Evolutionary conservation across 495 filamentous ascomycete genomes (phyloP).

Genomic region (Xylaria intraflava): DNA sequence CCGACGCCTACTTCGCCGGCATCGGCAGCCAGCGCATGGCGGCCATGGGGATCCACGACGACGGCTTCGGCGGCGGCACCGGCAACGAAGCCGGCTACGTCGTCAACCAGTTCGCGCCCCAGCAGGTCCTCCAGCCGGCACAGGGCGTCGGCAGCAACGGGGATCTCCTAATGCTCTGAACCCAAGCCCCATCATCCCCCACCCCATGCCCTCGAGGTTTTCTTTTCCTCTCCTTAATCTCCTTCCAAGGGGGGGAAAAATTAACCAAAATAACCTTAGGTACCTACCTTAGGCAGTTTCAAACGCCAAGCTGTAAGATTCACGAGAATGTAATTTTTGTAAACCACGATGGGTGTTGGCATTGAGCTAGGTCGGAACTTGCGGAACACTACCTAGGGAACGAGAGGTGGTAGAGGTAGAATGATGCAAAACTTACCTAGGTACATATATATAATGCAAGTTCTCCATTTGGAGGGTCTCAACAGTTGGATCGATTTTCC

Average conservation of each 20-base stretch:
- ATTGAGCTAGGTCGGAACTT: not conserved
- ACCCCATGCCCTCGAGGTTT: not conserved
- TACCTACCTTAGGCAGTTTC: no score
- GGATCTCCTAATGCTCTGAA: slow-evolving; percentile 50
- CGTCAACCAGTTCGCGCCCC: slow-evolving; percentile 60
- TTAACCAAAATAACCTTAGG: no score
- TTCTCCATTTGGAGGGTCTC: no score
- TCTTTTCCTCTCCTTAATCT: no score
- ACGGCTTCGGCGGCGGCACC: slow-evolving; percentile 43
- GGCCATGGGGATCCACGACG: slow-evolving; percentile 53
- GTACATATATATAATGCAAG: not conserved
- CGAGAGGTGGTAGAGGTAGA: no score
- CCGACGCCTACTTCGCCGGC: slow-evolving; percentile 78
- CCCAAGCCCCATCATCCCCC: not conserved
- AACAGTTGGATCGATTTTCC: no score
- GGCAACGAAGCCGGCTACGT: slow-evolving; percentile 48
- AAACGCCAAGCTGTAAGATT: not conserved
- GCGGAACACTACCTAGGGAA: no score
- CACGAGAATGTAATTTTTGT: not conserved
- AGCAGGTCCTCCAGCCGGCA: slow-evolving; percentile 51
- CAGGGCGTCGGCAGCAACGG: slow-evolving; percentile 45
- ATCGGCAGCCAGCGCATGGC: slow-evolving; percentile 66
- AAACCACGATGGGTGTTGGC: not conserved
- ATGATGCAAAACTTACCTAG: no score
- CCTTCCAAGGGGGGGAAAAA: no score